Evolutionary conservation across 768 basidiomycete genomes (phyloP).

Genomic region (Dentipellis sp.): DNA sequence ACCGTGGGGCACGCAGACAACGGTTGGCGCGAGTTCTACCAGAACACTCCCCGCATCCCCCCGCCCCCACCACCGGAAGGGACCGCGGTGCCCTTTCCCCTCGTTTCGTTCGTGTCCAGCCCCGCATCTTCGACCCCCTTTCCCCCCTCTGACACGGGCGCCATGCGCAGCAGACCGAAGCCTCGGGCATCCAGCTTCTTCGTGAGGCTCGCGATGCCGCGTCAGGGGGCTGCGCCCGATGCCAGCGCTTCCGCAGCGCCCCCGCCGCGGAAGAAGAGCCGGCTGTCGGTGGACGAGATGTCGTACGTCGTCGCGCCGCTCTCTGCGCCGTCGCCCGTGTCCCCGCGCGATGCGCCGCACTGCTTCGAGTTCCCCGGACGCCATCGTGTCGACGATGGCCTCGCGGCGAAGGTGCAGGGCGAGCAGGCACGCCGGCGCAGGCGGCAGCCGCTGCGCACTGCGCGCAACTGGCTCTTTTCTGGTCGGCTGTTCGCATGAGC

Average conservation of each 20-base stretch:
- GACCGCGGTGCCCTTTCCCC: conserved; percentile 10
- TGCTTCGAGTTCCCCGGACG: background rate
- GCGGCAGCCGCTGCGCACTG: conserved; percentile 22
- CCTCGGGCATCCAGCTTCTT: conserved; percentile 22
- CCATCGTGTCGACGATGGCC: background rate
- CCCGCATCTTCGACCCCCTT: conserved; percentile 20
- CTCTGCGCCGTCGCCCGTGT: background rate
- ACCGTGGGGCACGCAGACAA: conserved; percentile 6
- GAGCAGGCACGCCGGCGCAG: conserved; percentile 17
- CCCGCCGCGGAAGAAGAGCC: conserved; percentile 7
- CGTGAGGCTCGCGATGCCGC: conserved; percentile 23
- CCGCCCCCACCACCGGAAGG: conserved; percentile 1
- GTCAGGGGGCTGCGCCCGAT: too few species aligned
- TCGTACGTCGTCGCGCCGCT: background rate
- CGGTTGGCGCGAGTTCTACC: conserved; percentile 6
- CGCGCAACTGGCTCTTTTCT: conserved; percentile 27
- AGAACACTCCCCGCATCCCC: background rate
- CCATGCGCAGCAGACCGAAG: conserved; percentile 21
- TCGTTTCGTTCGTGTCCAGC: conserved; percentile 12
- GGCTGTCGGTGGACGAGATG: background rate
- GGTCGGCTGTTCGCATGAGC: conserved; percentile 21
- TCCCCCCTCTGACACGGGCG: conserved; percentile 12
- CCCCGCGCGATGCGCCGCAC: background rate
- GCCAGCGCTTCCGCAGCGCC: conserved; percentile 16
- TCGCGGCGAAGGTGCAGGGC: conserved; percentile 8